Base-by-base conservation (phyloP, 1,139 yeast genomes). In the Suhomyces terraborum region DNA sequence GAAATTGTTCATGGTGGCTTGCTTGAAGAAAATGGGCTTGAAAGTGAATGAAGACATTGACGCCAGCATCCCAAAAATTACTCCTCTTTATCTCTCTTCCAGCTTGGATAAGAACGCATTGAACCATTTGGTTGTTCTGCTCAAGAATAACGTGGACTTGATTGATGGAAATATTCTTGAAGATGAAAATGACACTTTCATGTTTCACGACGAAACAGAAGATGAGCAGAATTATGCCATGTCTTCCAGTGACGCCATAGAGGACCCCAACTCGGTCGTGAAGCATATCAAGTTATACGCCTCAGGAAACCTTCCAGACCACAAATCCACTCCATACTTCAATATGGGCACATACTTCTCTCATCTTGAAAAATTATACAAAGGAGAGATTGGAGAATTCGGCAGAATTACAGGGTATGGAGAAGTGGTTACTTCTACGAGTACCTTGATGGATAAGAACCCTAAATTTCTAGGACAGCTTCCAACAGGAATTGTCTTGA, bases 391-490 rank as follows among this genome's bases (percentile, higher is more conserved):
- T 8, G 67, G 70, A 3, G 70, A 66, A 2, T 64, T 84, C 34
- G 98, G 97, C 0, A 64, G 83, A 0, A 58, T 75, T 2, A 59
- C 88, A 20, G 68, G 88, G 12, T 91, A 91, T 56, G 89, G 89
- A 4, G 97, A 93, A 56, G 95, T 91, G 3, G 82, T 91, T 1
- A 86, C 96, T 0, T 91, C 98, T 0, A 93, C 98, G 0, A 84
- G 79, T 42, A 78, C 88, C 0, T 65, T 93, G 56, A 67, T 93
- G 49, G 96, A 91, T 55, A 74, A 77, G 36, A 93, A 93, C 59
- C 77, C 80, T 37, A 58, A 69, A 9, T 59, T 88, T 41, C 64
- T 91, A 41, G 66, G 72, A 12, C 53, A 67, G 22, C 62, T 87
- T 16, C 96, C 96, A 1, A 73, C 80, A 31, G 96, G 96, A 0